These are phyloP conservation scores for Paragyromitra xinjiangensis DNA, from an alignment of 495 filamentous ascomycete species.

Conservation along the genomic window DNA sequence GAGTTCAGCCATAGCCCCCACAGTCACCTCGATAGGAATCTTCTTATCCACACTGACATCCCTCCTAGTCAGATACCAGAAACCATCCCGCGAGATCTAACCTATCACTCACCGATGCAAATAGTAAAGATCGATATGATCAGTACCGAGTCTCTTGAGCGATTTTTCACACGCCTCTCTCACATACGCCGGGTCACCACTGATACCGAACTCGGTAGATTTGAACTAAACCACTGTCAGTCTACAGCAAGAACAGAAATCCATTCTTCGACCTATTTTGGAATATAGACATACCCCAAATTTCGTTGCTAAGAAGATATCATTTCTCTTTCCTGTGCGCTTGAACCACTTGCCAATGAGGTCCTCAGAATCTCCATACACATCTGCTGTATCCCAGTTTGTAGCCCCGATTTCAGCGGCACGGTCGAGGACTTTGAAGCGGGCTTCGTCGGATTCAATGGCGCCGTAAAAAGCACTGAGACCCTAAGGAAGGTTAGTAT, in stretches of 20 bases:
- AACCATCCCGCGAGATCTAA: too few relatives aligned
- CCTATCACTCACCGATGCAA: slow-evolving; percentile 60
- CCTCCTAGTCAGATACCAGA: too few relatives aligned
- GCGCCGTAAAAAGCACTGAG: slow-evolving; percentile 61
- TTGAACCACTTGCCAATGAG: slow-evolving; percentile 68
- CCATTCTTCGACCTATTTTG: slow-evolving; percentile 9
- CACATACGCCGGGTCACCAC: slow-evolving; percentile 66
- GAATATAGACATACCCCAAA: slow-evolving; percentile 59
- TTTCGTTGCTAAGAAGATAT: slow-evolving; percentile 70
- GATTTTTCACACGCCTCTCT: slow-evolving; percentile 63
- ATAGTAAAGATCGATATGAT: slow-evolving; percentile 71
- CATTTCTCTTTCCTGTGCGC: slow-evolving; percentile 63
- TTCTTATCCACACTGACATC: slow-evolving; percentile 27
- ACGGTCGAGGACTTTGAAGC: slow-evolving; percentile 65
- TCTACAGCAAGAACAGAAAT: too few relatives aligned
- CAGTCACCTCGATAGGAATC: slow-evolving; percentile 67
- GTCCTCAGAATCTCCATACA: slow-evolving; percentile 64
- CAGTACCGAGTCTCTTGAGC: slow-evolving; percentile 64
- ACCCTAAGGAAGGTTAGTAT: slow-evolving; percentile 18
- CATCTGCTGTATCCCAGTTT: slow-evolving; percentile 71
- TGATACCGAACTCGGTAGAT: slow-evolving; percentile 44
- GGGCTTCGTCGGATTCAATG: slow-evolving; percentile 60
- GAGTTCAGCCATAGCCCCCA: slow-evolving; percentile 63
- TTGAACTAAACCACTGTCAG: too few relatives aligned
- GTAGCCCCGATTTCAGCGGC: slow-evolving; percentile 66